These are phyloP conservation scores for Candida coquimbonensis DNA, from an alignment of 805 yeast species.

Conservation along the genomic window DNA sequence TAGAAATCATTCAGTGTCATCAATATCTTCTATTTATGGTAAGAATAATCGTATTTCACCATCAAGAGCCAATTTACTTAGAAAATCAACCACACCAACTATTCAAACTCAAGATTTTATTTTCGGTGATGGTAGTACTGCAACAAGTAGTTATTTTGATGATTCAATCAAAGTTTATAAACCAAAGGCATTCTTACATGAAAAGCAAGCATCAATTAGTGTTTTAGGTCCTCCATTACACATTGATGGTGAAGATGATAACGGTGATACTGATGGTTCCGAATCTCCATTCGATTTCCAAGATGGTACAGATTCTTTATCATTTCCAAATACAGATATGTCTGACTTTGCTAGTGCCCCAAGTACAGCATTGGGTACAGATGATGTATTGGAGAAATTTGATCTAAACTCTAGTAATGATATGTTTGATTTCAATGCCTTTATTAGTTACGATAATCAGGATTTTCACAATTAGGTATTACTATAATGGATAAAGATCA, in stretches of 20 bases:
- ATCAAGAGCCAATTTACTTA: constrained; percentile 13
- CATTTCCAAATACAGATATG: neutral
- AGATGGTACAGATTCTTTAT: neutral
- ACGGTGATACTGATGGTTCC: constrained; percentile 5
- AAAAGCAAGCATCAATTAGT: constrained; percentile 10
- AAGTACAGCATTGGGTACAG: neutral
- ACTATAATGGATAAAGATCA: no score
- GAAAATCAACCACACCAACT: constrained; percentile 19
- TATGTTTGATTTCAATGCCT: constrained; percentile 21
- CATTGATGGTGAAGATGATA: constrained; percentile 5
- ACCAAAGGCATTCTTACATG: constrained; percentile 6
- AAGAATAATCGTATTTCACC: constrained; percentile 17
- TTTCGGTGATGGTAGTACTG: constrained; percentile 14
- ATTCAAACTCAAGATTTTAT: constrained; percentile 12
- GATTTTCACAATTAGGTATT: neutral
- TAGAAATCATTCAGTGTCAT: constrained; percentile 20
- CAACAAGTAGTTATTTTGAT: constrained; percentile 7
- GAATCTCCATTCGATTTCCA: constrained; percentile 8
- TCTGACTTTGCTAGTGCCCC: constrained; percentile 2
- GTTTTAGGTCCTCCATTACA: constrained; percentile 20
- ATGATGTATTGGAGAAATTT: neutral
- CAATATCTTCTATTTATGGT: constrained; percentile 14
- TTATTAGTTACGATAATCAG: constrained; percentile 13
- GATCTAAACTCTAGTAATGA: constrained; percentile 7
- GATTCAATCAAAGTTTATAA: constrained; percentile 10